Evolutionary conservation across 192 early-diverging fungal genomes (phyloP).

Genomic region (Linnemannia exigua): DNA sequence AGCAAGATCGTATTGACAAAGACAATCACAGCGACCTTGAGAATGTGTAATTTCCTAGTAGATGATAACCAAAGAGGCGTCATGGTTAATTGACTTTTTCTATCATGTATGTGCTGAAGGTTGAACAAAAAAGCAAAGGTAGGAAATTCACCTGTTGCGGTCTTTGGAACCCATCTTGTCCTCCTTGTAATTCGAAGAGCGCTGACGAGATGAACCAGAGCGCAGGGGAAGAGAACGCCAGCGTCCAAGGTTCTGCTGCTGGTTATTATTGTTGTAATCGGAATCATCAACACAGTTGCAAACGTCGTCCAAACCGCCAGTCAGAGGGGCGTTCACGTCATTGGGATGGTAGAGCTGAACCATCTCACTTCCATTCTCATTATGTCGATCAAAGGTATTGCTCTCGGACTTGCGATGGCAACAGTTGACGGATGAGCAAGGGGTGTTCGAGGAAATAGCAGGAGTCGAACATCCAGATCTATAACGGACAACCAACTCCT

Average conservation of each 20-base stretch:
- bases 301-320: not conserved
- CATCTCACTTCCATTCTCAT: conserved; percentile 24
- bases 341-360: conserved; percentile 15
- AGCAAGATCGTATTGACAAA: conserved; percentile 39
- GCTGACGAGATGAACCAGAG: not conserved
- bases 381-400: not conserved
- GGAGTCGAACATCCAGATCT: conserved; percentile 10
- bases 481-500: conserved; percentile 34
- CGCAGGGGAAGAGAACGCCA: conserved; percentile 24
- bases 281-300: not conserved
- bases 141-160: conserved; percentile 14
- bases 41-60: conserved; percentile 26
- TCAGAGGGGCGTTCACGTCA: not conserved
- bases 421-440: conserved; percentile 2
- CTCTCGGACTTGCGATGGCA: not conserved
- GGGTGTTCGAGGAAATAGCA: not conserved
- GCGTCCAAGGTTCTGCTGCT: conserved; percentile 22
- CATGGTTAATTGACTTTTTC: not conserved
- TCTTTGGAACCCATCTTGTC: conserved; percentile 21
- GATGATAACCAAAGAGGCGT: not conserved
- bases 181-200: not conserved
- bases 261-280: not conserved
- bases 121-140: not conserved
- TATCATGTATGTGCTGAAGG: not conserved
- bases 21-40: conserved; percentile 38